Percentiles rank a stretch among this genome's conserved stretches.
Conservation (phyloP, 768 basidiomycete species). For the Guyanaporus albipodus region DNA sequence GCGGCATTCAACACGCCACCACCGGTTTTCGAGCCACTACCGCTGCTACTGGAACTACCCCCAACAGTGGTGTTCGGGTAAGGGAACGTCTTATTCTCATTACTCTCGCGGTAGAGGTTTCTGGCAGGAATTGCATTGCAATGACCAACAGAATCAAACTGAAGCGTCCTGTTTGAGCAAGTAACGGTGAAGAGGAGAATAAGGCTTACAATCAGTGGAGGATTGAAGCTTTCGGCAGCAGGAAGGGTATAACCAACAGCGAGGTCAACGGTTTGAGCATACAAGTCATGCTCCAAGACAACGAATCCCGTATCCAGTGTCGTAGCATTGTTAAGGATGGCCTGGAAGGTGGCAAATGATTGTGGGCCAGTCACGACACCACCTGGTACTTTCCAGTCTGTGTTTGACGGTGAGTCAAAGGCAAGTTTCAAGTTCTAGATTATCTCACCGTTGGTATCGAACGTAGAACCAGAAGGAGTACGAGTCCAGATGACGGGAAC, state of each 20-base stretch:
- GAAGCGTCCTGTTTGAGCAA: not conserved
- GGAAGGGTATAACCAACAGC: slow-evolving; percentile 85
- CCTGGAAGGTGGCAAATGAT: slow-evolving; percentile 64
- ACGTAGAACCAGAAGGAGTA: slow-evolving; percentile 47
- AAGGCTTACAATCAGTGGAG: slow-evolving; percentile 55
- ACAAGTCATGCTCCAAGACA: slow-evolving; percentile 87
- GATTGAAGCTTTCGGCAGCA: slow-evolving; percentile 62
- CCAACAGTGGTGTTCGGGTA: slow-evolving; percentile 35
- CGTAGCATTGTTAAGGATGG: slow-evolving; percentile 68
- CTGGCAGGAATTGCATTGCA: slow-evolving; percentile 62
- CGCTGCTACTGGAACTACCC: slow-evolving; percentile 2
- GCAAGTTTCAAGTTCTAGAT: not conserved
- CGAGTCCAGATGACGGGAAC: slow-evolving; percentile 88
- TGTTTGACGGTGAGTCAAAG: slow-evolving; percentile 10
- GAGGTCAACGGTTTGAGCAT: slow-evolving; percentile 80
- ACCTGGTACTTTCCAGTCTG: slow-evolving; percentile 86
- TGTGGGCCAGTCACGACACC: slow-evolving; percentile 65
- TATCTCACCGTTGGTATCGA: slow-evolving; percentile 67
- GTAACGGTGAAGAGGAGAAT: not conserved
- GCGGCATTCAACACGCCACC: slow-evolving; percentile 11
- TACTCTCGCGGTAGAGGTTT: slow-evolving; percentile 84
- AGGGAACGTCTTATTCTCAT: slow-evolving; percentile 65
- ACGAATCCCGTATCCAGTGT: slow-evolving; percentile 70
- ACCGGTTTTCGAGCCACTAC: slow-evolving; percentile 3
- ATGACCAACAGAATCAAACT: slow-evolving; percentile 73